These are phyloP conservation scores for Fusarium buxicola DNA, from an alignment of 2,329 filamentous ascomycete genomes.

Conservation along the genomic window DNA sequence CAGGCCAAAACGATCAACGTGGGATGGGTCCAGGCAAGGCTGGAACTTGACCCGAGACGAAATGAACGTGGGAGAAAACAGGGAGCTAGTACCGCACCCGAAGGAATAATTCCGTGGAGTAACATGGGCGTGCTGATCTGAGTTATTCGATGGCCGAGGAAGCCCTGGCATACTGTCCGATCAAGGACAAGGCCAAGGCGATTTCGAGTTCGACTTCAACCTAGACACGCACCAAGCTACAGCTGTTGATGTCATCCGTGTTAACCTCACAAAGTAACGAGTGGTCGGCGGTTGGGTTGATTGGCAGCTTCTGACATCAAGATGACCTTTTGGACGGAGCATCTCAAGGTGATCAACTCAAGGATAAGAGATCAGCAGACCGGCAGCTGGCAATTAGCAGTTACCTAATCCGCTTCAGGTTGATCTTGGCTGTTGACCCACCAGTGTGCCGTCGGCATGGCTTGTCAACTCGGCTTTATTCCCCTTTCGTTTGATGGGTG, in stretches of 20 bases:
- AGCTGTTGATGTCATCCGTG: not conserved
- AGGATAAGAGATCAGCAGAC: slow-evolving; percentile 11
- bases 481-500: not conserved
- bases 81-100: not conserved
- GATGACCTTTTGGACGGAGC: too few species aligned
- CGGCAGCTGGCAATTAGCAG: not conserved
- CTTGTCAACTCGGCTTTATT: not conserved
- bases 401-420: slow-evolving; percentile 1
- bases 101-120: not conserved
- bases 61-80: not conserved
- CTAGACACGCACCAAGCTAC: not conserved
- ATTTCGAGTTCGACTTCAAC: not conserved
- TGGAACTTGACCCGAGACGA: not conserved
- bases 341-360: too few species aligned
- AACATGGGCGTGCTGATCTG: not conserved
- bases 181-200: too few species aligned
- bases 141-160: too few species aligned
- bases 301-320: not conserved
- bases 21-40: too few species aligned
- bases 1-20: too few species aligned
- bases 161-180: too few species aligned
- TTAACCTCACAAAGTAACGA: too few species aligned
- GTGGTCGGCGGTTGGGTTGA: slow-evolving; percentile 7
- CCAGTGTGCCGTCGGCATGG: not conserved
- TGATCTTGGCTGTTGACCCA: not conserved